Base-by-base conservation (phyloP, 257 asterid genomes). In the Gynochthodes officinalis region DNA sequence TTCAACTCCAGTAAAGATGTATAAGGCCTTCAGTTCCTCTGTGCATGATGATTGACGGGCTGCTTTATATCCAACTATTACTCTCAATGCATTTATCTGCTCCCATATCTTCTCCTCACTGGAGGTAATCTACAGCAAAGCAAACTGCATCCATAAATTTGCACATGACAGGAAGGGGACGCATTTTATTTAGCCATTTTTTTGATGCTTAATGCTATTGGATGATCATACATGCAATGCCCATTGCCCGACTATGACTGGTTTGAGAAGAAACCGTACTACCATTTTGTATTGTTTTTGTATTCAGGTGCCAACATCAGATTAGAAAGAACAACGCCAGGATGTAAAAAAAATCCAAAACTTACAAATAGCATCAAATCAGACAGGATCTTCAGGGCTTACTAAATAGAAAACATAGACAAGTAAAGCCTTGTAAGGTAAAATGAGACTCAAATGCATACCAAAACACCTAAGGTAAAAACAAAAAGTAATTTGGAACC, bases 1-100 rank as follows among this genome's bases (percentile, higher is more conserved):
- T 70, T 89, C 92, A 1, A 93, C 88, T 64, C 98, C 98, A 0
- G 93, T 85, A 73, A 87, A 90, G 23, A 86, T 19, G 58, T 89
- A 93, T 72, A 93, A 65, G 0, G 90, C 92, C 76, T 85, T 87
- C 12, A 89, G 74, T 70, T 93, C 98, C 55, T 89, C 89, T 0
- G 73, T 52, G 68, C 73, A 79, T 0, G 90, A 84, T 32, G 77
- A 23, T 15, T 77, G 78, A 30, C 67, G 79, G 10, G 86, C 77
- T 6, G 82, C 84, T 74, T 77, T 79, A 78, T 86, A 85, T 32
- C 98, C 98, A 25, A 89, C 82, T 72, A 93, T 86, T 4, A 46
- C 81, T 73, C 95, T 73, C 57, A 89, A 50, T 28, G 93, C 87
- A n/a, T 86, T 83, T 6, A 89, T 85, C 79, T 83, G 83, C 69